These are phyloP conservation scores for Saprolegnia diclina DNA, from an alignment of 352 stramenopile genomes.

Conservation along the genomic window DNA sequence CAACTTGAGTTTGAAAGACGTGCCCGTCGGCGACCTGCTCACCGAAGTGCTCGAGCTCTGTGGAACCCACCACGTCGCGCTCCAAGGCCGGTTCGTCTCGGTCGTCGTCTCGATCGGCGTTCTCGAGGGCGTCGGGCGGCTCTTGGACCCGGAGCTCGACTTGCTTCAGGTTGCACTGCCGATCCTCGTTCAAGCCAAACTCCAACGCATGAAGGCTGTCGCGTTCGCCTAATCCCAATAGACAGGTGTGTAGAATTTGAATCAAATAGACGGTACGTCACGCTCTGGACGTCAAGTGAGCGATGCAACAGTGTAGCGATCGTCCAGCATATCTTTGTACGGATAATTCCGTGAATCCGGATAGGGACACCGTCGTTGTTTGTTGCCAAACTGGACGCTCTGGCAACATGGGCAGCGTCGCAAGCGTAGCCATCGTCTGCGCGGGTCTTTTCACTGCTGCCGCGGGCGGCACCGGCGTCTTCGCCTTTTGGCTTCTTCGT, in stretches of 20 bases:
- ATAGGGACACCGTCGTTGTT: too few species aligned
- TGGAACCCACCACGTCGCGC: constrained; percentile 88
- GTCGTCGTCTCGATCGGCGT: constrained; percentile 93
- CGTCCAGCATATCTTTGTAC: too few species aligned
- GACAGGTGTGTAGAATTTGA: neutral
- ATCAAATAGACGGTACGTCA: neutral
- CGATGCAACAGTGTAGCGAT: too few species aligned
- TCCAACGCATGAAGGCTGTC: neutral
- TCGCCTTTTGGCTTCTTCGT: neutral
- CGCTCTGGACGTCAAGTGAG: neutral
- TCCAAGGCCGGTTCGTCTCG: constrained; percentile 92
- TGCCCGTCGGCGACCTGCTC: constrained; percentile 67
- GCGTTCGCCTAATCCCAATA: neutral
- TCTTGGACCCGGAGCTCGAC: constrained; percentile 88
- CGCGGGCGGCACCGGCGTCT: neutral
- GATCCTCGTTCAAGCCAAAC: constrained; percentile 78
- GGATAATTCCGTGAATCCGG: too few species aligned
- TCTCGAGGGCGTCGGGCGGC: constrained; percentile 86
- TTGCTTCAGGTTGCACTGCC: constrained; percentile 85
- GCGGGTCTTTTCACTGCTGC: neutral
- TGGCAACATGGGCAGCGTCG: too few species aligned
- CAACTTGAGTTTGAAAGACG: constrained; percentile 60
- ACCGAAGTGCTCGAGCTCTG: constrained; percentile 86
- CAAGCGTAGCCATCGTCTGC: neutral
- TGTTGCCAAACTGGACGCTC: too few species aligned